Conservation (phyloP, 768 basidiomycete species). For the Kwoniella pini region DNA sequence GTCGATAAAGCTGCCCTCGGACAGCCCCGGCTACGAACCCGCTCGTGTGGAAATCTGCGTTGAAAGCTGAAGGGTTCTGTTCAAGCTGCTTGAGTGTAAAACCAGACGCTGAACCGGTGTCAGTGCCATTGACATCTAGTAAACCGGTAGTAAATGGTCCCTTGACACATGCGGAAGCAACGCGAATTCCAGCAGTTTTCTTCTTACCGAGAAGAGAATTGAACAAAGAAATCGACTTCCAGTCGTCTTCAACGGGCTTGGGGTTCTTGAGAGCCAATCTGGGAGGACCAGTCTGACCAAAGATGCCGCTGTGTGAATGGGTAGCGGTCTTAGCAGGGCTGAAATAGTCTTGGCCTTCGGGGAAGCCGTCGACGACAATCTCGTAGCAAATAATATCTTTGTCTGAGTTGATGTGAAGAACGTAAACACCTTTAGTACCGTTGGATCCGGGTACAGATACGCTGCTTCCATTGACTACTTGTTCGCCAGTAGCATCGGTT, state of each 20-base stretch:
- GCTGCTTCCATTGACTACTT: not conserved
- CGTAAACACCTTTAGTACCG: not conserved
- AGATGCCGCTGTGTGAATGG: conserved; percentile 40
- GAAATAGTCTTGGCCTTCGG: conserved; percentile 28
- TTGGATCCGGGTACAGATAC: not conserved
- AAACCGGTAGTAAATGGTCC: conserved; percentile 54
- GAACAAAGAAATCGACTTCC: conserved; percentile 37
- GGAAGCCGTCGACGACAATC: not conserved
- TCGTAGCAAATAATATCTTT: not conserved
- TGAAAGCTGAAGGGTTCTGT: conserved; percentile 50
- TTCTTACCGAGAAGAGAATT: not conserved
- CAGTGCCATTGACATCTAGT: conserved; percentile 42
- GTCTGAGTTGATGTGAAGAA: not conserved
- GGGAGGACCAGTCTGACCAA: conserved; percentile 48
- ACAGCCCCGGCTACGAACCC: conserved; percentile 53
- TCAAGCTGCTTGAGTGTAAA: conserved; percentile 50
- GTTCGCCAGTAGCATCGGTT: not conserved
- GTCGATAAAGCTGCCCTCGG: conserved; percentile 44
- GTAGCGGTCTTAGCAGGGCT: conserved; percentile 48
- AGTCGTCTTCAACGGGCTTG: conserved; percentile 20
- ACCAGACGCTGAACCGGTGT: conserved; percentile 10
- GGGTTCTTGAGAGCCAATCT: conserved; percentile 55
- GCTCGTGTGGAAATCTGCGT: conserved; percentile 52
- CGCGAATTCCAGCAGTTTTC: conserved; percentile 11
- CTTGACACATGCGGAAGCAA: conserved; percentile 43